These are phyloP conservation scores for Urtica urens DNA, from an alignment of 306 rosid genomes.

Conservation along the genomic window DNA sequence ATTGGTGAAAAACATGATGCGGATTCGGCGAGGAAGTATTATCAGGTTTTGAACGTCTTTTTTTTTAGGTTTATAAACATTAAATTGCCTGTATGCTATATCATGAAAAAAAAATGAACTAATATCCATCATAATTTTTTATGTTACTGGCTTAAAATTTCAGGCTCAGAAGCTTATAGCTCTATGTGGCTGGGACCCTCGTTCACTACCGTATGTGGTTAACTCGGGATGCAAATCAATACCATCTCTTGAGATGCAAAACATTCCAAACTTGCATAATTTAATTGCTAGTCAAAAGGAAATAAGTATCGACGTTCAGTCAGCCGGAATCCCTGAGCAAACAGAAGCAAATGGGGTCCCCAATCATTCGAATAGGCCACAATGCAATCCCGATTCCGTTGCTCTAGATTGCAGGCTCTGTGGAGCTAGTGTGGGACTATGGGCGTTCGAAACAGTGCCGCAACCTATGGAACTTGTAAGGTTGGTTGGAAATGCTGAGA, in stretches of 20 bases:
- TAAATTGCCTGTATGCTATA: not conserved
- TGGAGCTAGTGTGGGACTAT: constrained; percentile 90
- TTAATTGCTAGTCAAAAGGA: constrained; percentile 21
- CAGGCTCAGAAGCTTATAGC: constrained; percentile 80
- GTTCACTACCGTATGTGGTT: constrained; percentile 60
- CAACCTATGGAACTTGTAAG: constrained; percentile 62
- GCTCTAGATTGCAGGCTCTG: constrained; percentile 82
- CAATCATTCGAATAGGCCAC: constrained; percentile 28
- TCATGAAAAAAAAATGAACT: not conserved
- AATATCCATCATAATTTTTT: constrained; percentile 4
- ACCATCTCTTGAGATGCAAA: constrained; percentile 28
- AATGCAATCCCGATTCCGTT: constrained; percentile 54
- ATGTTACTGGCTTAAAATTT: constrained; percentile 7
- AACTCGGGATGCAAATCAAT: constrained; percentile 37
- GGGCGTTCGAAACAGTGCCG: constrained; percentile 60
- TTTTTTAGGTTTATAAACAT: not conserved
- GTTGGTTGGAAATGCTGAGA: constrained; percentile 57
- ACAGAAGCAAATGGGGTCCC: constrained; percentile 23
- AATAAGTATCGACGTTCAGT: constrained; percentile 19
- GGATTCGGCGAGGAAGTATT: constrained; percentile 40
- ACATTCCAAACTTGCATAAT: constrained; percentile 15
- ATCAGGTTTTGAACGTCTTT: constrained; percentile 43
- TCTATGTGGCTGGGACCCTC: constrained; percentile 89
- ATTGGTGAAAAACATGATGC: constrained; percentile 34
- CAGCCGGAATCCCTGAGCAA: constrained; percentile 24